Conservation (phyloP, 1,284 basidiomycete genomes). For the Marasmius sp. region DNA sequence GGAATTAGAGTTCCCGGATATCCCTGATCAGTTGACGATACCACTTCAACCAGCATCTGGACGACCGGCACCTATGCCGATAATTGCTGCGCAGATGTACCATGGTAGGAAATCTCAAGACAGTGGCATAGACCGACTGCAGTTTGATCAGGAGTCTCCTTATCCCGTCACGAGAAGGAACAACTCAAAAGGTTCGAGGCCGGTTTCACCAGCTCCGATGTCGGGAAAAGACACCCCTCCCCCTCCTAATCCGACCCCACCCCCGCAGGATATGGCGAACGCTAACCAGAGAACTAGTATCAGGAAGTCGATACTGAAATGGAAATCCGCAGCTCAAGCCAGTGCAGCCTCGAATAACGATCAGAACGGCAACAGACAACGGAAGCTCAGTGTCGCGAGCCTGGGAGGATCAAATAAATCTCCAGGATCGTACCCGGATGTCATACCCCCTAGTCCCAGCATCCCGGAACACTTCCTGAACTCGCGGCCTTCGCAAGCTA, state of each 20-base stretch:
- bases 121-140: conserved; percentile 42
- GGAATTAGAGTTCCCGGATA: conserved; percentile 36
- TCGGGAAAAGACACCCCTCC: conserved; percentile 16
- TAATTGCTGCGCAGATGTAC: conserved; percentile 27
- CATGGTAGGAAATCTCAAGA: conserved; percentile 18
- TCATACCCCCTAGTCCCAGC: conserved; percentile 44
- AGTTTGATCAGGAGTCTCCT: conserved; percentile 67
- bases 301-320: conserved; percentile 74
- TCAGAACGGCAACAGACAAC: conserved; percentile 7
- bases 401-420: conserved; percentile 28
- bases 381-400: conserved; percentile 34
- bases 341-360: conserved; percentile 20
- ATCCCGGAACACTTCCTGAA: conserved; percentile 40
- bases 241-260: conserved; percentile 5
- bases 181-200: conserved; percentile 16
- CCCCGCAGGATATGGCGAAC: conserved; percentile 17
- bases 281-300: conserved; percentile 37
- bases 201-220: conserved; percentile 18
- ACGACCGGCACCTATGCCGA: conserved; percentile 12
- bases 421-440: conserved; percentile 29
- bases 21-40: conserved; percentile 20
- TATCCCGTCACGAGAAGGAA: conserved; percentile 41
- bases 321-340: conserved; percentile 38
- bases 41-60: conserved; percentile 13
- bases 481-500: conserved; percentile 17